These are phyloP conservation scores for Neonectria neomacrospora DNA, from an alignment of 2,329 filamentous ascomycete species.

Conservation along the genomic window DNA sequence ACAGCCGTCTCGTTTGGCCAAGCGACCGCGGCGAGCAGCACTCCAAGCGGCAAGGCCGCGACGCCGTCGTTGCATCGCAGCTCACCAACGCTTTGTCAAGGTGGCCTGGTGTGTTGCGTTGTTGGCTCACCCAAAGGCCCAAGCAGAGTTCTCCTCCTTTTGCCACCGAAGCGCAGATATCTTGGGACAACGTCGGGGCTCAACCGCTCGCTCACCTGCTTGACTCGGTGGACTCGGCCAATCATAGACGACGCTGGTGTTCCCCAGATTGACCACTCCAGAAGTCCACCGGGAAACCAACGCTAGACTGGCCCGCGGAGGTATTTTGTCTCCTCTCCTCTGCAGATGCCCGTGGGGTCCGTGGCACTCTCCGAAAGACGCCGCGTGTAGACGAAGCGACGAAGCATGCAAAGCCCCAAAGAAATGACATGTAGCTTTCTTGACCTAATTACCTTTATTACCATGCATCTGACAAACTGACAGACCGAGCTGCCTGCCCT, in stretches of 20 bases:
- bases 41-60: conserved; percentile 25
- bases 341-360: conserved; percentile 21
- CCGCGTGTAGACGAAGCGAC: conserved; percentile 9
- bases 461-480: not conserved
- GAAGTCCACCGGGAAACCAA: not conserved
- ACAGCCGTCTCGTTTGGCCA: conserved; percentile 26
- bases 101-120: not conserved
- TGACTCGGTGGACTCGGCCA: conserved; percentile 1
- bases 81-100: conserved; percentile 22
- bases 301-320: not conserved
- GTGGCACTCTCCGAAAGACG: not conserved
- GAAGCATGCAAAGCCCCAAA: conserved; percentile 18
- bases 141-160: conserved; percentile 1
- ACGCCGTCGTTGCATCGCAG: conserved; percentile 36
- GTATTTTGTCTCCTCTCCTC: conserved; percentile 4
- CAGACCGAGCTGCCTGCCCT: not conserved
- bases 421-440: not conserved
- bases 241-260: conserved; percentile 8
- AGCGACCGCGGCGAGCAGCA: conserved; percentile 33
- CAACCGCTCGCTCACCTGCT: conserved; percentile 21
- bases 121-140: conserved; percentile 22
- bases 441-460: not conserved
- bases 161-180: not conserved
- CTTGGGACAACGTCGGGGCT: conserved; percentile 17
- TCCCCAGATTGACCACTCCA: conserved; percentile 24